Evolutionary conservation across 2,329 filamentous ascomycete genomes (phyloP), one percentile per base, ranked within the genome.

Genomic region (Zymoseptoria crescenta): DNA sequence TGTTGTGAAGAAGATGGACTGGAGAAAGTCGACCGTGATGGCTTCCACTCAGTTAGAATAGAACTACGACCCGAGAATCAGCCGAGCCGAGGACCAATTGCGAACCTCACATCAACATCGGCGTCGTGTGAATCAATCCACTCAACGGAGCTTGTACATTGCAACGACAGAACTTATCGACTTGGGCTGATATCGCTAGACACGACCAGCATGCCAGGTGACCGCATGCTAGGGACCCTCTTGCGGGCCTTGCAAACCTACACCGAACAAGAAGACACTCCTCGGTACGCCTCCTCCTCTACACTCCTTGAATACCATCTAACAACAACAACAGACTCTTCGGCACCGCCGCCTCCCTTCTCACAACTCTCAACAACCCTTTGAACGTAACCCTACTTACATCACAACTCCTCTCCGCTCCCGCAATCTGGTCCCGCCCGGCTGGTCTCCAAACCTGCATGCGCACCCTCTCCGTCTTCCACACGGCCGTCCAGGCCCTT

Each of bases 361-460:
- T 92, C 57, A 82, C 85, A 16, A 83, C 82, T 54, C 83, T 91
- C 56, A 84, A 84, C 62, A 91, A 91, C 69, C 87, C 87, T 13
- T 81, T 89, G 58, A 92, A 92, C 72, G 79, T 91, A 67, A 83
- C 84, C 49, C 79, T 91, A 10, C 79, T 91, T 56, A 88, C 87
- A 0, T 86, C 86, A 27, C 87, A 91, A 64, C 79, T 91, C 5
- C 80, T 91, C 52, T 83, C 82, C 1, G 86, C 88, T 0, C 87
- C 87, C 2, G 86, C 87, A 8, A 80, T 91, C 73, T 92, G 88
- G 88, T 79, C 68, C 21, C 74, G 74, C n/a, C 81, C 81, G 8
- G 80, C 86, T 58, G 84, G 82, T 8, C 76, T 89, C 41, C 80
- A 79, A 13, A 84, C 82, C 1, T 85, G 84, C 61, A 79, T 87